These are phyloP conservation scores for Emergomyces orientalis DNA, from an alignment of 2,329 filamentous ascomycete species.

Conservation along the genomic window DNA sequence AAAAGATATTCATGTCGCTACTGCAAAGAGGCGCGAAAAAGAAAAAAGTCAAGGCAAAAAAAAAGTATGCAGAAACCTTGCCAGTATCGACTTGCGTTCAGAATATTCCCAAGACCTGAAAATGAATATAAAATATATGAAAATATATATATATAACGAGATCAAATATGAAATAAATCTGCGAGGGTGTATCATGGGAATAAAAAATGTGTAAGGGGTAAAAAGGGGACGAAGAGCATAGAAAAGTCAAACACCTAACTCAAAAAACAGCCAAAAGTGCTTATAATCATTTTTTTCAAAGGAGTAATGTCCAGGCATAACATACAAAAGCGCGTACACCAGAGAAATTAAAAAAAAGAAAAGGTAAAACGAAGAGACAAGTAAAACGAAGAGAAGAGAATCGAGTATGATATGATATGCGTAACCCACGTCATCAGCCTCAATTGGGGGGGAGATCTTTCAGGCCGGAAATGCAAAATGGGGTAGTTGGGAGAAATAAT, in stretches of 20 bases:
- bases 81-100: background rate
- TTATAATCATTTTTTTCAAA: background rate
- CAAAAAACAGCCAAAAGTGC: background rate
- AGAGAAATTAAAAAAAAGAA: background rate
- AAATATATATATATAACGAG: background rate
- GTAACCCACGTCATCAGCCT: background rate
- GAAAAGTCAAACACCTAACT: background rate
- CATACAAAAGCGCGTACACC: conserved; percentile 1
- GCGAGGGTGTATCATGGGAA: background rate
- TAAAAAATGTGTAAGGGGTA: no score
- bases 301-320: background rate
- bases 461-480: conserved; percentile 1
- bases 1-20: background rate
- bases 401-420: background rate
- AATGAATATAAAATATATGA: background rate
- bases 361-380: background rate
- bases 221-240: background rate
- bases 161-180: background rate
- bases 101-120: background rate
- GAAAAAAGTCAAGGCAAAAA: background rate
- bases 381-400: background rate
- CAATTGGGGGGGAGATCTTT: background rate
- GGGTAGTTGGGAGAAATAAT: background rate
- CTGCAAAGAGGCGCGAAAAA: background rate
- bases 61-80: background rate